phyloP scores from a whole-genome alignment of 768 basidiomycete genomes.

The Hygrophorus pudorinus region DNA sequence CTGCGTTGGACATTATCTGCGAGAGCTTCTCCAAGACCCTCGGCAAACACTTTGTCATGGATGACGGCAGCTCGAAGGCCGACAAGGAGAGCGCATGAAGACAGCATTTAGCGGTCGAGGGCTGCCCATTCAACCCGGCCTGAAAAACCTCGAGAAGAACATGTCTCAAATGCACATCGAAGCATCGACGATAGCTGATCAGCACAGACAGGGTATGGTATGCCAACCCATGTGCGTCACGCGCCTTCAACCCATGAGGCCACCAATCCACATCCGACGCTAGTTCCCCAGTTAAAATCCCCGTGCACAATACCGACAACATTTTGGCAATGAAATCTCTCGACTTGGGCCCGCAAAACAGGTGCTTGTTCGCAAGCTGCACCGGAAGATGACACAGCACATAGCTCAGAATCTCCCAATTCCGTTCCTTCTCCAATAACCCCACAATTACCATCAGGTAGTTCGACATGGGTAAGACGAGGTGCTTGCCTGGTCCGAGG shows the following conservation, averaged over 20 bases:
- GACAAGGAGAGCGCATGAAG: slow-evolving; percentile 82
- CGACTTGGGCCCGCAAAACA: slow-evolving; percentile 86
- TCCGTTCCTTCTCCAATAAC: slow-evolving; percentile 65
- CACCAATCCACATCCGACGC: slow-evolving; percentile 47
- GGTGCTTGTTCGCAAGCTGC: slow-evolving; percentile 90
- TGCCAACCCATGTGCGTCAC: slow-evolving; percentile 82
- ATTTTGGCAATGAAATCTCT: slow-evolving; percentile 52
- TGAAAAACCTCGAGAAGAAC: slow-evolving; percentile 66
- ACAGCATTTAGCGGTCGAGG: slow-evolving; percentile 78
- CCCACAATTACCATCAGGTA: slow-evolving; percentile 57
- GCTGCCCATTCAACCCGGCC: slow-evolving; percentile 56
- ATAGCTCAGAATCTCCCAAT: slow-evolving; percentile 93
- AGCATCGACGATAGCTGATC: slow-evolving; percentile 76
- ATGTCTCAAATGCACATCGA: slow-evolving; percentile 58
- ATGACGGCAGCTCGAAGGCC: slow-evolving; percentile 77
- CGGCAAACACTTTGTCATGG: slow-evolving; percentile 71
- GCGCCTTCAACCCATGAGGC: slow-evolving; percentile 51
- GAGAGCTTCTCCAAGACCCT: slow-evolving; percentile 79
- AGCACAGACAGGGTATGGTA: slow-evolving; percentile 84
- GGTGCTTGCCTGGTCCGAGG: slow-evolving; percentile 25
- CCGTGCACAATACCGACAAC: slow-evolving; percentile 56
- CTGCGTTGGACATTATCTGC: slow-evolving; percentile 89
- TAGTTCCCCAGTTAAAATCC: slow-evolving; percentile 49
- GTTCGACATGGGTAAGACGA: slow-evolving; percentile 61
- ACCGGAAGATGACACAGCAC: slow-evolving; percentile 83